A percentile compares a stretch with the other conserved stretches of the same genome.
These are phyloP conservation scores for Phytophthora citrophthora DNA, from an alignment of 352 stramenopile species.

Conservation along the genomic window DNA sequence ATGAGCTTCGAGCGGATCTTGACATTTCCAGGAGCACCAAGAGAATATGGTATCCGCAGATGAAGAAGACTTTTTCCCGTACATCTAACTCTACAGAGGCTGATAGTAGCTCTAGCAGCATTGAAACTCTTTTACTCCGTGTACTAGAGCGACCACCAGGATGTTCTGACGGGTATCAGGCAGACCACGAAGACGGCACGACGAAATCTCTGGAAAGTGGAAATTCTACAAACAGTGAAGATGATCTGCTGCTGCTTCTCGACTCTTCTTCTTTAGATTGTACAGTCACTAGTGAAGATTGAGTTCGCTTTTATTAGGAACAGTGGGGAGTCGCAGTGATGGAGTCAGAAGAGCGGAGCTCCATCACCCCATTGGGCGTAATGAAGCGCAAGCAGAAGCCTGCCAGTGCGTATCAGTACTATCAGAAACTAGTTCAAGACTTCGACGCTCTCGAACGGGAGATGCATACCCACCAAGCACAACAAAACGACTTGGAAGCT, in stretches of 20 bases:
- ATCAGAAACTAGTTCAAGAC: conserved; percentile 60
- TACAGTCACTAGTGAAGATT: too few relatives aligned
- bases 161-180: conserved; percentile 18
- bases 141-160: conserved; percentile 22
- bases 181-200: conserved; percentile 25
- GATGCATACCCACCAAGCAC: conserved; percentile 34
- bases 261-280: conserved; percentile 1
- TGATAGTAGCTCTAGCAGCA: conserved; percentile 31
- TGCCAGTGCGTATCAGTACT: conserved; percentile 55
- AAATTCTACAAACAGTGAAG: conserved; percentile 18
- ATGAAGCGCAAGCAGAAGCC: conserved; percentile 16
- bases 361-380: too few relatives aligned
- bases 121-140: conserved; percentile 39
- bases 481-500: conserved; percentile 36
- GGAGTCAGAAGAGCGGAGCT: conserved; percentile 8
- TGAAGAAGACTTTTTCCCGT: not conserved
- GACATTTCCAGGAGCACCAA: conserved; percentile 1
- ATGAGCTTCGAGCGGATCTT: conserved; percentile 41
- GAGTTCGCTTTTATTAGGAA: conserved; percentile 23
- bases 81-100: conserved; percentile 10
- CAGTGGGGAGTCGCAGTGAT: conserved; percentile 17
- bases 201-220: conserved; percentile 12
- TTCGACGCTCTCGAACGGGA: conserved; percentile 54
- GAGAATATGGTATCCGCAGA: conserved; percentile 19
- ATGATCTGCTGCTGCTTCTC: conserved; percentile 26